phyloP scores from a whole-genome alignment of 495 filamentous ascomycete genomes.

The Podospora sp. region DNA sequence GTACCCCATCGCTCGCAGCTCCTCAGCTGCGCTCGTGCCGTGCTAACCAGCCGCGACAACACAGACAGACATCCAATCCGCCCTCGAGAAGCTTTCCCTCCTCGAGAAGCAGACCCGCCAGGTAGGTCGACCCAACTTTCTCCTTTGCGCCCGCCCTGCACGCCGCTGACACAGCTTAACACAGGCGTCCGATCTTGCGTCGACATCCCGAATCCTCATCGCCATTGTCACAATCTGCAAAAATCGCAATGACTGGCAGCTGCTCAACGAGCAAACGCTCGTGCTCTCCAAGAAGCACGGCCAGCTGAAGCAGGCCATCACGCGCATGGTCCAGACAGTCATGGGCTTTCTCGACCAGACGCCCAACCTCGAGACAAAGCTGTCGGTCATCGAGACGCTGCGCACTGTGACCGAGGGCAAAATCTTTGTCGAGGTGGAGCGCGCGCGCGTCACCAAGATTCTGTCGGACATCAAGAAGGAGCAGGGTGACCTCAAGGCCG shows the following conservation, averaged over 20 bases:
- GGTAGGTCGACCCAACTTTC: slow-evolving; percentile 51
- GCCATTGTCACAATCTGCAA: slow-evolving; percentile 93
- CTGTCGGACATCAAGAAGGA: slow-evolving; percentile 95
- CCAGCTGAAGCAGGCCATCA: slow-evolving; percentile 97
- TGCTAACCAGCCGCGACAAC: slow-evolving; percentile 33
- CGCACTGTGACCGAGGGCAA: slow-evolving; percentile 98
- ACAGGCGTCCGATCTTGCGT: slow-evolving; percentile 91
- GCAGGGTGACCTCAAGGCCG: slow-evolving; percentile 87
- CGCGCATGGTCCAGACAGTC: slow-evolving; percentile 96
- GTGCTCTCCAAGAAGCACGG: slow-evolving; percentile 98
- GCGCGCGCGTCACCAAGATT: slow-evolving; percentile 91
- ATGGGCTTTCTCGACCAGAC: slow-evolving; percentile 86
- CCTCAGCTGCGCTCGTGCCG: slow-evolving; percentile 17
- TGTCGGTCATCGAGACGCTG: slow-evolving; percentile 90
- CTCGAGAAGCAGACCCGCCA: slow-evolving; percentile 97
- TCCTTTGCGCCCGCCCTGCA: slow-evolving; percentile 1
- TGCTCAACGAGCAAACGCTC: slow-evolving; percentile 94
- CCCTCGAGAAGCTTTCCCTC: slow-evolving; percentile 87
- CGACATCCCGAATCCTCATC: slow-evolving; percentile 85
- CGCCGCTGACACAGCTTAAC: slow-evolving; percentile 22
- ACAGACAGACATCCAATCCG: slow-evolving; percentile 76
- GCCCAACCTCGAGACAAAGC: slow-evolving; percentile 79
- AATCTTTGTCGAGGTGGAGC: slow-evolving; percentile 99
- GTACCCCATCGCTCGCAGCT: slow-evolving; percentile 46
- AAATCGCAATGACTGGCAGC: slow-evolving; percentile 83